phyloP scores from a whole-genome alignment of 805 yeast species.

The Saccharomycopsis capsularis region DNA sequence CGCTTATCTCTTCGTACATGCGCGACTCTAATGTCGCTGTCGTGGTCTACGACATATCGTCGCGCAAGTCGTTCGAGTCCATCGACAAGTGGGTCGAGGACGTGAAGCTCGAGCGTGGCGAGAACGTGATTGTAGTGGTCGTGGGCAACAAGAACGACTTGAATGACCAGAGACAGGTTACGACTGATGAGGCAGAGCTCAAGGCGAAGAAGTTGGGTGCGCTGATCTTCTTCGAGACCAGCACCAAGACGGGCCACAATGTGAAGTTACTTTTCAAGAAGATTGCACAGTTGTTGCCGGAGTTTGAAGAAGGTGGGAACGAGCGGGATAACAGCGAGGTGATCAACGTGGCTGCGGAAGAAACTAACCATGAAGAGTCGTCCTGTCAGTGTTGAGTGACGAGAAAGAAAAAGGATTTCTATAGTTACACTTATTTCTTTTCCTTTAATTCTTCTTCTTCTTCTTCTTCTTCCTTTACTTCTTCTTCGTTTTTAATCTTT shows the following conservation, averaged over 20 bases:
- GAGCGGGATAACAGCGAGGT: conserved; percentile 31
- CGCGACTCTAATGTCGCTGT: conserved; percentile 97
- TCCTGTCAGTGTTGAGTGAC: conserved; percentile 39
- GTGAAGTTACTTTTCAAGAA: conserved; percentile 85
- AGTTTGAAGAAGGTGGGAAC: conserved; percentile 37
- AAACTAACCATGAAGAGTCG: conserved; percentile 29
- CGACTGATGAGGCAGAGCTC: conserved; percentile 76
- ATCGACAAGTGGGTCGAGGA: conserved; percentile 92
- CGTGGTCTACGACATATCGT: conserved; percentile 89
- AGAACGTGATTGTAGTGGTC: conserved; percentile 77
- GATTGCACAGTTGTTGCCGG: conserved; percentile 88
- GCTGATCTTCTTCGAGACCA: conserved; percentile 80
- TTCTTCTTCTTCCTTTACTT: no score
- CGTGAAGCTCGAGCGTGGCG: conserved; percentile 87
- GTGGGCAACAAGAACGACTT: conserved; percentile 92
- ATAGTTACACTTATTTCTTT: no score
- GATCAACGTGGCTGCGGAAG: conserved; percentile 38
- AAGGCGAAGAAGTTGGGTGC: conserved; percentile 68
- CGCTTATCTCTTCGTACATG: conserved; percentile 90
- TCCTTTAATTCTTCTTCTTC: no score
- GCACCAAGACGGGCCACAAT: conserved; percentile 91
- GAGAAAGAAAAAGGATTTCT: no score
- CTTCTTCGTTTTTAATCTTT: no score
- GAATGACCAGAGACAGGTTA: conserved; percentile 71
- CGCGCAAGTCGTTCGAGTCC: conserved; percentile 73